Evolutionary conservation across 75 land plant species (phyloP), one percentile per base, ranked within the genome.

Genomic region (Selaginella moellendorffii): DNA sequence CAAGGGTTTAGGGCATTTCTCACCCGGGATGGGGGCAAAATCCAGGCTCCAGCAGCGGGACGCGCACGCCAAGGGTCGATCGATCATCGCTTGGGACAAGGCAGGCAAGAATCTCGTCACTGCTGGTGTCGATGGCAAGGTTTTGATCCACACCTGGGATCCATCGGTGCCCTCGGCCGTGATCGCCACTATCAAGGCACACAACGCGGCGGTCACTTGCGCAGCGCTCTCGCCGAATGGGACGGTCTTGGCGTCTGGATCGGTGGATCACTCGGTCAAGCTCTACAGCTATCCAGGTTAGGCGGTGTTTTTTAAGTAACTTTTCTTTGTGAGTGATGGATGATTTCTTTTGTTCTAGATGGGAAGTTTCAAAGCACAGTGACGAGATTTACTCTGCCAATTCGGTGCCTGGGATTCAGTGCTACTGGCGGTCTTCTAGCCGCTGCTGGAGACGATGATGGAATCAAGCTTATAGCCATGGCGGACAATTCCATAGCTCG

Each of bases 391-490:
- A 83, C 83, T 10, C 63, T 88, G 73, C 95, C 95, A 53, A 83
- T 88, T 26, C 81, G 82, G 0, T 69, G 70, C 27, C 70, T 88
- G 68, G 82, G 83, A 0, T 88, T 85, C 59, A 88, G 84, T 31
- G 74, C 61, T 24, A 77, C 86, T 0, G 95, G 93, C 0, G 77
- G 77, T 56, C 63, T 88, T 24, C 69, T 88, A 54, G 95, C 90
- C 27, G 95, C 90, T 63, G 90, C 84, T 68, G 95, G 95, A 29
- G 95, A 88, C 63, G 95, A 85, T 60, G 95, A 85, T 26, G 95
- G 95, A 22, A 88, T 88, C 31, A 88, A 85, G 54, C 78, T 88
- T 24, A 73, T 88, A 12, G 76, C 80, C 22, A 85, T 88, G 20
- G 71, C 85, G 54, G 95, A 88, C 67, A 81, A 76, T n/a, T 74